phyloP scores from a whole-genome alignment of 768 basidiomycete species.

The Amanita pallidorosea region DNA sequence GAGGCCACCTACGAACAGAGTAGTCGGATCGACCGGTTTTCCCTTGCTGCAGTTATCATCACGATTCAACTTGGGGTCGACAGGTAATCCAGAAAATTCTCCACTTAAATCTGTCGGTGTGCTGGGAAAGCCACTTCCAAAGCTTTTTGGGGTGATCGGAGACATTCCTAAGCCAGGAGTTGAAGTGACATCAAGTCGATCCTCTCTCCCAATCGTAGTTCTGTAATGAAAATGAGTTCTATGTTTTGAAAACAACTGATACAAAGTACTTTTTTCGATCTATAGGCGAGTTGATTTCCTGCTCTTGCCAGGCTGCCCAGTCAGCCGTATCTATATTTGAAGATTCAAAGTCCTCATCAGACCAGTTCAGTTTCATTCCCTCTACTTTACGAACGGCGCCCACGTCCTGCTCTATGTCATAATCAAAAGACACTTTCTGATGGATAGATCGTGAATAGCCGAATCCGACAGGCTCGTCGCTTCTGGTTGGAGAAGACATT shows the following conservation, averaged over 20 bases:
- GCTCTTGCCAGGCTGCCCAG: conserved; percentile 2
- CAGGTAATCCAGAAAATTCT: conserved; percentile 17
- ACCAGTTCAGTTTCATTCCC: conserved; percentile 3
- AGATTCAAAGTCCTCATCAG: conserved; percentile 1
- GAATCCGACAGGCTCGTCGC: background rate
- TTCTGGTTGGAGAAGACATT: conserved; percentile 4
- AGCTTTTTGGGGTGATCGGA: conserved; percentile 40
- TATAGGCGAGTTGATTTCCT: background rate
- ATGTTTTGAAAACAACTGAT: background rate
- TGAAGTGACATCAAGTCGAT: background rate
- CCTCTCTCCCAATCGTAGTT: conserved; percentile 13
- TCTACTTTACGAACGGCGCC: background rate
- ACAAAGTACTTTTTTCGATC: background rate
- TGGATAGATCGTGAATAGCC: background rate
- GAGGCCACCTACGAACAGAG: conserved; percentile 71
- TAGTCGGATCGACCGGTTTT: conserved; percentile 48
- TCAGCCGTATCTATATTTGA: background rate
- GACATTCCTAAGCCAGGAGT: conserved; percentile 38
- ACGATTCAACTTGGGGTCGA: conserved; percentile 15
- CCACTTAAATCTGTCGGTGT: conserved; percentile 34
- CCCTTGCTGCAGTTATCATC: conserved; percentile 15
- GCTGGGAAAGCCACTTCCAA: conserved; percentile 34
- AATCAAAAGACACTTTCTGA: conserved; percentile 1
- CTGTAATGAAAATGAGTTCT: background rate
- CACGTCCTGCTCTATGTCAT: background rate